Evolutionary conservation across 164 flowering plant species (phyloP).

Genomic region (Akebia trifoliata): DNA sequence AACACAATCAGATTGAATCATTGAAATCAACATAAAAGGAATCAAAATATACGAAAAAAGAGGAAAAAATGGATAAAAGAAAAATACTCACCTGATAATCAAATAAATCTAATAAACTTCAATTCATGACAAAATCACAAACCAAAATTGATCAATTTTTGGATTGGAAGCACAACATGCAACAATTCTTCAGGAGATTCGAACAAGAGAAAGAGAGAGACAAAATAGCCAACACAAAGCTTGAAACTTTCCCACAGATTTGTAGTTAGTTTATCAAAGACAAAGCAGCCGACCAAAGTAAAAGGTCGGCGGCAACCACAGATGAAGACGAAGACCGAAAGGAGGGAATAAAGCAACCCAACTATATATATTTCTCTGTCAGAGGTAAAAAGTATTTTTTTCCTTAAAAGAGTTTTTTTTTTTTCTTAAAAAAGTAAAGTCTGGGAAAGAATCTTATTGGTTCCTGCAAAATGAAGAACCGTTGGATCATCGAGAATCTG

Average conservation of each 20-base stretch:
- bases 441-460: too few relatives aligned
- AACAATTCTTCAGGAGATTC: conserved; percentile 1
- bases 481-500: too few relatives aligned
- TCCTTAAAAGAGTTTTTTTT: too few relatives aligned
- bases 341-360: neutral
- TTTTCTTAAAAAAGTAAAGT: too few relatives aligned
- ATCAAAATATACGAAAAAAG: neutral
- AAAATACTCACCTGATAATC: too few relatives aligned
- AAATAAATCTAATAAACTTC: neutral
- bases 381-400: too few relatives aligned
- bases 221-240: conserved; percentile 11
- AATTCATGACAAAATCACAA: conserved; percentile 6
- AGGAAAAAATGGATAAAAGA: too few relatives aligned
- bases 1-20: conserved; percentile 13
- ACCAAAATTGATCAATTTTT: conserved; percentile 15
- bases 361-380: too few relatives aligned
- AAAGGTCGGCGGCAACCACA: conserved; percentile 42
- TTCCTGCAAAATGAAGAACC: too few relatives aligned
- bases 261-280: conserved; percentile 19
- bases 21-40: neutral
- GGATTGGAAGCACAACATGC: neutral
- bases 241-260: conserved; percentile 16
- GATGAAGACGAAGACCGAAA: conserved; percentile 22
- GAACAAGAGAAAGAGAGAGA: neutral
- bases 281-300: conserved; percentile 26